These are phyloP conservation scores for Ceratobasidium sp. DNA, from an alignment of 1,284 basidiomycete species.

Conservation along the genomic window DNA sequence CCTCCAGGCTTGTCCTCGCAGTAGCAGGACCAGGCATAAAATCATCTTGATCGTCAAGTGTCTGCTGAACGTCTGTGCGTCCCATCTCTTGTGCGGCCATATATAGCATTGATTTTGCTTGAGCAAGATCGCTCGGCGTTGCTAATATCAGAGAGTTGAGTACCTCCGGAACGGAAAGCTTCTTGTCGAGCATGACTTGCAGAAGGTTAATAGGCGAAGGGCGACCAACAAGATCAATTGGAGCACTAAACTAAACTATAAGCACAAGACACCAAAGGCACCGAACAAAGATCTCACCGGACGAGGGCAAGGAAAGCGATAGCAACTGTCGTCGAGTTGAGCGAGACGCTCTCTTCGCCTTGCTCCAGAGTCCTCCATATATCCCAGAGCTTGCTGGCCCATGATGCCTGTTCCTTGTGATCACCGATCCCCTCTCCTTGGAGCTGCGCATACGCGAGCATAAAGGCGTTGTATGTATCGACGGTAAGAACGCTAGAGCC, in stretches of 20 bases:
- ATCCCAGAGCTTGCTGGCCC: constrained; percentile 69
- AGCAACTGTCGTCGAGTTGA: constrained; percentile 71
- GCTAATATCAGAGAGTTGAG: constrained; percentile 68
- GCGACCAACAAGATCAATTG: constrained; percentile 17
- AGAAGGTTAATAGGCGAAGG: constrained; percentile 57
- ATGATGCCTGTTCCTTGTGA: constrained; percentile 54
- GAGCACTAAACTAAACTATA: constrained; percentile 26
- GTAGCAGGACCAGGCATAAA: constrained; percentile 54
- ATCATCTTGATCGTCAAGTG: constrained; percentile 64
- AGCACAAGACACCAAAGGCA: neutral
- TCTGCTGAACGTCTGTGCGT: constrained; percentile 62
- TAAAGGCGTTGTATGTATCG: constrained; percentile 65
- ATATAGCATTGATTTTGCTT: constrained; percentile 68
- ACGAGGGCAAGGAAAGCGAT: constrained; percentile 69
- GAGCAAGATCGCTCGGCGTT: constrained; percentile 54
- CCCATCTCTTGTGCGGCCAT: constrained; percentile 68
- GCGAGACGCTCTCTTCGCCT: constrained; percentile 61
- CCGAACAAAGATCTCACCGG: constrained; percentile 58
- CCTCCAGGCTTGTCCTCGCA: constrained; percentile 59
- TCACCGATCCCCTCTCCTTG: constrained; percentile 58
- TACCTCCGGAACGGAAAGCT: constrained; percentile 65
- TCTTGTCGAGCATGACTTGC: constrained; percentile 61
- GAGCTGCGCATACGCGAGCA: constrained; percentile 72
- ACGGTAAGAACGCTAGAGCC: constrained; percentile 57
- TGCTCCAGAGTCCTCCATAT: constrained; percentile 68